Base-by-base conservation (phyloP, 2,329 filamentous ascomycete genomes). In the Colletotrichum musae region DNA sequence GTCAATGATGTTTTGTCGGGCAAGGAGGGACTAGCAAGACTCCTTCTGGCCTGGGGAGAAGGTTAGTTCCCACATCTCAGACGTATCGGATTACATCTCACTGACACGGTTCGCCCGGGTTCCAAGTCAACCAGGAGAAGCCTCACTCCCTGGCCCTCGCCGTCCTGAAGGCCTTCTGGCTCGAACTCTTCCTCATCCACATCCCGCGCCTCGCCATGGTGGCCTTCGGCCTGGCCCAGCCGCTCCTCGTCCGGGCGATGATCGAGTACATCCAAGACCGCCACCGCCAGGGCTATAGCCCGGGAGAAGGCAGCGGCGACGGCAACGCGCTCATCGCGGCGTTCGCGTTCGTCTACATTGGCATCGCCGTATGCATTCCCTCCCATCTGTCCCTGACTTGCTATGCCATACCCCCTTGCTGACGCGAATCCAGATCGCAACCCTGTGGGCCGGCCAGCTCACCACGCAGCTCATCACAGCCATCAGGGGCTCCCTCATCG, bases 141-240 rank as follows among this genome's bases (percentile, higher is more conserved):
- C n/a, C 21, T 5, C 60, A 68, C 21, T 52, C 65, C 4, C 53
- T 68, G 2, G 39, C 16, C 0, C 0, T 68, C 0, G 48, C 65
- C 1, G 60, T 64, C 7, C 9, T 68, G 2, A 64, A 58, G 1
- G 41, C 60, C 0, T 68, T 64, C n/a, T 52, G 12, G 9, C 16
- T 26, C 16, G 60, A 68, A 6, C 41, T 86, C 1, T 45, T 77
- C 1, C 58, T 73, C 5, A 77, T 78, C n/a, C 68, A 73, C 9
- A 66, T 76, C 4, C 77, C 78, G 0, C 75, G 78, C 2, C n/a
- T 79, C 32, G 73, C 72, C 1, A 75, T 75, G 48, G 73, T 77
- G 1, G 83, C 74, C 5, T 84, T 86, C 72, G 79, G 73, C 9
- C 84, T 85, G 56, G 77, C 80, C 4, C 84, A 86, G 36, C 83